Percentiles rank a stretch among this genome's conserved stretches.
These are phyloP conservation scores for Tremellales sp. DNA, from an alignment of 1,284 basidiomycete species.

Conservation along the genomic window DNA sequence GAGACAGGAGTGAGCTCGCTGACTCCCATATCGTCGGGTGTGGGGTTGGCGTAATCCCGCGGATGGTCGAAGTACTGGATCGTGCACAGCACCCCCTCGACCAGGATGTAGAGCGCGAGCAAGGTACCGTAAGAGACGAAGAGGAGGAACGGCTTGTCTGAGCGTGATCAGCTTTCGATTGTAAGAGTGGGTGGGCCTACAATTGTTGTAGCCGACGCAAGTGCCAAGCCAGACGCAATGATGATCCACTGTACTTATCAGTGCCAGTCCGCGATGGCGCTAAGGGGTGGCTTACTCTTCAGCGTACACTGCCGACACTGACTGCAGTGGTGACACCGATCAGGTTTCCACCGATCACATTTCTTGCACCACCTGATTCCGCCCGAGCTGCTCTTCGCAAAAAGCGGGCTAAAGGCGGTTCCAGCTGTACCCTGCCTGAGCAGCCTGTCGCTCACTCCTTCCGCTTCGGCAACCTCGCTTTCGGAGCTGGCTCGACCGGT, in stretches of 20 bases:
- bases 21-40: background rate
- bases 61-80: slow-evolving; percentile 59
- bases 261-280: background rate
- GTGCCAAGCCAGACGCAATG: slow-evolving; percentile 84
- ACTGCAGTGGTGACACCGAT: slow-evolving; percentile 76
- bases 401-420: slow-evolving; percentile 20
- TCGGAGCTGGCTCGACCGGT: background rate
- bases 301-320: slow-evolving; percentile 72
- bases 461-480: background rate
- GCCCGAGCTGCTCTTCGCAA: slow-evolving; percentile 35
- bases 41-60: background rate
- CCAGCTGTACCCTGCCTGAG: background rate
- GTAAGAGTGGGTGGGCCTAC: slow-evolving; percentile 14
- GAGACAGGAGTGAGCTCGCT: slow-evolving; percentile 56
- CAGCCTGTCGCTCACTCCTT: background rate
- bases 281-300: slow-evolving; percentile 64
- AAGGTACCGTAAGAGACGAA: slow-evolving; percentile 67
- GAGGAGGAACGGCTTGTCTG: slow-evolving; percentile 73
- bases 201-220: slow-evolving; percentile 79
- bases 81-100: slow-evolving; percentile 58
- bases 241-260: slow-evolving; percentile 58
- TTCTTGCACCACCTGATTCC: slow-evolving; percentile 43
- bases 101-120: slow-evolving; percentile 60
- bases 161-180: background rate
- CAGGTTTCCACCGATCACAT: slow-evolving; percentile 59